Base-by-base conservation (phyloP, 169 alveolate species). In the Plasmodium sp. region DNA sequence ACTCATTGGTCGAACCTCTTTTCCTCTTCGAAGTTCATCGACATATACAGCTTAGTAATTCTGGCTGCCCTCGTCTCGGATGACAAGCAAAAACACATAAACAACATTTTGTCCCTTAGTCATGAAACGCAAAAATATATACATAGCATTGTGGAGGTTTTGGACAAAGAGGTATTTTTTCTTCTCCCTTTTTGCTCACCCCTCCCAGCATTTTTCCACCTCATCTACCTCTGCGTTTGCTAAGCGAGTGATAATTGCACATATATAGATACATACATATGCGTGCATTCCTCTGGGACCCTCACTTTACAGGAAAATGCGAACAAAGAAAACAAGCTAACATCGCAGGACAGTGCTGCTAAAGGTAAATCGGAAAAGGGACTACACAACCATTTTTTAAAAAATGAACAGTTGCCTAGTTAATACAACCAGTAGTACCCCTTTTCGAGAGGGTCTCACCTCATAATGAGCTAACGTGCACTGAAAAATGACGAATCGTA, bases 51-150 rank as follows among this genome's bases (percentile, higher is more conserved):
- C 83, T 51, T 88, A 81, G 90, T 88, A 39, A 88, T 88, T 58
- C 58, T 88, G 58, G 94, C 94, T 33, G 94, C 94, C 22, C 90
- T 88, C 9, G 94, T 88, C 51, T 88, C 94, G 39, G 94, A 88
- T 80, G 94, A 88, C 41, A 88, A 88, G 22, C 94, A 88, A 80
- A 88, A 67, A 27, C 94, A 88, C 51, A 80, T 88, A 88, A 88
- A 77, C 80, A 88, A 81, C 51, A 88, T 88, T 67, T 58, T 88
- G 73, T 73, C 94, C 22, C 86, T 88, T 67, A 88, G 75, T n/a
- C 94, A 88, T 88, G 94, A 88, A 80, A 88, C 94, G 10, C 94
- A 88, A 80, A 88, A 88, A 80, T 88, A 88, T 80, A 88, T 88
- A 88, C 94, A 88, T 41, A 77, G 54, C 48, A 81, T 88, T 62